Percentiles rank a stretch among this genome's conserved stretches.
These are phyloP conservation scores for Solanum dulcamara DNA, from an alignment of 257 asterid genomes.

Conservation along the genomic window DNA sequence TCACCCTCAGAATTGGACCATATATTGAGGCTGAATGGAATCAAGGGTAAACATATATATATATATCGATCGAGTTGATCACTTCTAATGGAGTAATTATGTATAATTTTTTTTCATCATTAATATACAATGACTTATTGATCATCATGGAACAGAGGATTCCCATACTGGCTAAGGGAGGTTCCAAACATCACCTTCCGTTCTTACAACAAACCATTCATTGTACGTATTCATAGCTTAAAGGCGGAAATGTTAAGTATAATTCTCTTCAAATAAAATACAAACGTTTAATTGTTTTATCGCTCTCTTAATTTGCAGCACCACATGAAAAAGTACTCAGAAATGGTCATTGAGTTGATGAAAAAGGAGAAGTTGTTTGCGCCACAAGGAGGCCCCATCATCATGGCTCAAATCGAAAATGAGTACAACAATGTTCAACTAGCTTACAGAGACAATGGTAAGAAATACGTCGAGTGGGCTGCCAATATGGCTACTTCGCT, in stretches of 20 bases:
- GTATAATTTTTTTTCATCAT: background rate
- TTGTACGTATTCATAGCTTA: slow-evolving; percentile 15
- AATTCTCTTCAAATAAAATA: background rate
- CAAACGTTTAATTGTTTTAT: background rate
- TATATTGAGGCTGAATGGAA: slow-evolving; percentile 83
- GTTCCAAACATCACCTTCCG: slow-evolving; percentile 60
- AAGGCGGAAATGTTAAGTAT: background rate
- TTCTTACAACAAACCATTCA: slow-evolving; percentile 51
- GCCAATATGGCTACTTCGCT: slow-evolving; percentile 50
- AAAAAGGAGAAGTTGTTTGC: slow-evolving; percentile 61
- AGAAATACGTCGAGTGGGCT: slow-evolving; percentile 52
- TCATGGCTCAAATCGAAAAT: slow-evolving; percentile 79
- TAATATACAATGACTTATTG: background rate
- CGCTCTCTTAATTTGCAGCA: slow-evolving; percentile 12
- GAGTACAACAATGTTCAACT: slow-evolving; percentile 59
- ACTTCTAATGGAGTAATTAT: background rate
- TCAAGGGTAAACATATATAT: slow-evolving; percentile 29
- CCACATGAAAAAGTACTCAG: slow-evolving; percentile 55
- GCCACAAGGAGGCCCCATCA: slow-evolving; percentile 82
- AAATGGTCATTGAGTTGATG: slow-evolving; percentile 38
- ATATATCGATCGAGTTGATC: background rate
- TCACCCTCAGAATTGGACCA: slow-evolving; percentile 69
- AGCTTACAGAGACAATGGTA: slow-evolving; percentile 47
- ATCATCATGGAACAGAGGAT: slow-evolving; percentile 35
- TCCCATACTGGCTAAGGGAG: slow-evolving; percentile 63